These are phyloP conservation scores for Pelargonium australe DNA, from an alignment of 441 rosid species.

Conservation along the genomic window DNA sequence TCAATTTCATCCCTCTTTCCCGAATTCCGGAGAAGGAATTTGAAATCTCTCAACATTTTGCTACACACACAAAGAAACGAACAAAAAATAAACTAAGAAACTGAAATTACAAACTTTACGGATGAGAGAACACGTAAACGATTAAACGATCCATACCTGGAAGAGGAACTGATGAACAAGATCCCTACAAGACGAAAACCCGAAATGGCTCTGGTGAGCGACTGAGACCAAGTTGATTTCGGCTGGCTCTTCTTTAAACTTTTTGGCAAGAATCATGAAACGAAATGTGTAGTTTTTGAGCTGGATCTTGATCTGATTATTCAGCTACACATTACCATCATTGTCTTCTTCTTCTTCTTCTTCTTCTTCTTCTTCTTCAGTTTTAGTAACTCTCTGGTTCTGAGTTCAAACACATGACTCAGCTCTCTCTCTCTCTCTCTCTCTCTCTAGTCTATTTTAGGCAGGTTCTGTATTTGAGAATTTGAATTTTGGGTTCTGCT, in stretches of 20 bases:
- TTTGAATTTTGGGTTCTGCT: conserved; percentile 23
- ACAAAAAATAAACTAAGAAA: neutral
- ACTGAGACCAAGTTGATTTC: conserved; percentile 6
- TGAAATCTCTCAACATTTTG: conserved; percentile 70
- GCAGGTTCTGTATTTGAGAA: neutral
- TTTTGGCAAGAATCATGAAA: neutral
- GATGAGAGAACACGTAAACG: neutral
- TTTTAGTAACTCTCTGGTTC: neutral
- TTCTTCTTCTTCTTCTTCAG: neutral
- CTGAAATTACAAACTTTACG: neutral
- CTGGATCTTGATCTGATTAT: conserved; percentile 10
- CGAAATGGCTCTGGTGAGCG: conserved; percentile 19
- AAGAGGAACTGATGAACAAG: conserved; percentile 39
- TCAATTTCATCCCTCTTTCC: conserved; percentile 62
- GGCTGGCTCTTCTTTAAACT: conserved; percentile 4
- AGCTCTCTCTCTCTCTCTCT: conserved; percentile 8
- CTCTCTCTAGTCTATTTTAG: neutral
- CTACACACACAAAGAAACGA: neutral
- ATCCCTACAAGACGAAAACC: conserved; percentile 31
- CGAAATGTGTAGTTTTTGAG: neutral
- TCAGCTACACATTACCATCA: conserved; percentile 12
- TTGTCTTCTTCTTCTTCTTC: neutral
- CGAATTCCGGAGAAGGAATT: conserved; percentile 54
- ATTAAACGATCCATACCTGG: conserved; percentile 31
- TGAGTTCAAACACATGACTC: neutral